A percentile compares a stretch with the other conserved stretches of the same genome.
phyloP scores from a whole-genome alignment of 768 basidiomycete species.

The Tricholoma flavovirens region DNA sequence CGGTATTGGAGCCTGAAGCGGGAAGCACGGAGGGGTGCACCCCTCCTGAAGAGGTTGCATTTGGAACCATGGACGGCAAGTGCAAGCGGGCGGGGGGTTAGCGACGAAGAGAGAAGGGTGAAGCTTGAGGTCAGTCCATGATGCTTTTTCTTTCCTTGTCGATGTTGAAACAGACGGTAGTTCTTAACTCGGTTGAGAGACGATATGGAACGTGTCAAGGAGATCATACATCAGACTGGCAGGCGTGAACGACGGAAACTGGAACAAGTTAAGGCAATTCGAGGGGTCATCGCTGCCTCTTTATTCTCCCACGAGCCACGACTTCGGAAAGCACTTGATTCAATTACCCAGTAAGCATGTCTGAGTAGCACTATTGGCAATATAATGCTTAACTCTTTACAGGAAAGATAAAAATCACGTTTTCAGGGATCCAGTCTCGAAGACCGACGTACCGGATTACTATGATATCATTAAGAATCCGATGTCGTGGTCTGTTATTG shows the following conservation, averaged over 20 bases:
- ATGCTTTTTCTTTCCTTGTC: neutral
- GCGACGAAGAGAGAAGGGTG: conserved; percentile 75
- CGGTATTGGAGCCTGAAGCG: conserved; percentile 98
- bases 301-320: conserved; percentile 63
- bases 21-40: conserved; percentile 89
- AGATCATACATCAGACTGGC: conserved; percentile 58
- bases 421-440: conserved; percentile 82
- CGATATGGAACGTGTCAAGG: conserved; percentile 72
- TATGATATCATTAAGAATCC: conserved; percentile 80
- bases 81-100: conserved; percentile 54
- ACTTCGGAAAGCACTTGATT: conserved; percentile 62
- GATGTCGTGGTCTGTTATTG: conserved; percentile 86
- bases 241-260: conserved; percentile 83
- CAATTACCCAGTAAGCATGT: conserved; percentile 57
- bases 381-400: neutral
- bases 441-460: conserved; percentile 81
- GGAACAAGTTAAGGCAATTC: conserved; percentile 58
- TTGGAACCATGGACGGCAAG: conserved; percentile 96
- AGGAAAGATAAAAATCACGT: conserved; percentile 70
- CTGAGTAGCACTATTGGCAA: neutral
- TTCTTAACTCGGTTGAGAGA: conserved; percentile 58
- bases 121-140: conserved; percentile 68
- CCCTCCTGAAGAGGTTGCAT: conserved; percentile 87
- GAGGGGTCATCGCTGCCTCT: conserved; percentile 53
- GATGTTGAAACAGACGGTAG: conserved; percentile 20